These are phyloP conservation scores for Clarireedia monteithiana DNA, from an alignment of 2,329 filamentous ascomycete species.

Conservation along the genomic window DNA sequence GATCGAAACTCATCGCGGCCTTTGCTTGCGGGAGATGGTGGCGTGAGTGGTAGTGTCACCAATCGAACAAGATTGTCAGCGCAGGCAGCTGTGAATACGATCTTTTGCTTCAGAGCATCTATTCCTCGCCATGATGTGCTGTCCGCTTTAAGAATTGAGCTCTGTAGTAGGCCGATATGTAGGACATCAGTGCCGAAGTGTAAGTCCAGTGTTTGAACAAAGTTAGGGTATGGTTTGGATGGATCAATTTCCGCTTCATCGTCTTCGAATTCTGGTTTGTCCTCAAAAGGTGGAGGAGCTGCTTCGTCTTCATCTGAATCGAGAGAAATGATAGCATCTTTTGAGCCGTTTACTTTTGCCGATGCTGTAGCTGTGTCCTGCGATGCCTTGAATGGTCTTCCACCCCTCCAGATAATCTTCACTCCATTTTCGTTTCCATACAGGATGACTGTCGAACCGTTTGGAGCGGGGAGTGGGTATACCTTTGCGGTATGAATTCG, in stretches of 20 bases:
- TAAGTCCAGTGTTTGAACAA: constrained; percentile 55
- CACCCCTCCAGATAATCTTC: constrained; percentile 55
- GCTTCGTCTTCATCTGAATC: constrained; percentile 53
- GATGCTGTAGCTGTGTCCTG: constrained; percentile 27
- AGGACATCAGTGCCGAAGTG: constrained; percentile 47
- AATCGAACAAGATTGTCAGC: constrained; percentile 49
- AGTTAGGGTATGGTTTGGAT: constrained; percentile 40
- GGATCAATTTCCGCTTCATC: constrained; percentile 33
- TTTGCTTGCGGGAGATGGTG: constrained; percentile 54
- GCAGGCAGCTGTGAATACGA: constrained; percentile 55
- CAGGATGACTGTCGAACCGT: constrained; percentile 55
- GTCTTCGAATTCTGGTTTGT: constrained; percentile 53
- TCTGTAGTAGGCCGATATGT: constrained; percentile 48
- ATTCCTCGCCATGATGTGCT: constrained; percentile 38
- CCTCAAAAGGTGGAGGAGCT: constrained; percentile 34
- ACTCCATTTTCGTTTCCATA: constrained; percentile 58
- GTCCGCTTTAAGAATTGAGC: constrained; percentile 41
- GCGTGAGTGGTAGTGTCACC: constrained; percentile 51
- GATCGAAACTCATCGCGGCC: constrained; percentile 43
- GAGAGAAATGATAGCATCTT: constrained; percentile 53
- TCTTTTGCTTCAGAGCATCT: constrained; percentile 44
- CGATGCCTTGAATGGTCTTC: constrained; percentile 47
- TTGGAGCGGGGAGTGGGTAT: constrained; percentile 53
- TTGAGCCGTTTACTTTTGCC: constrained; percentile 45
- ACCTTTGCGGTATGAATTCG: constrained; percentile 52